Evolutionary conservation across 2,329 filamentous ascomycete species (phyloP), one percentile per base, ranked within the genome.

Genomic region (Helminthosporium solani): DNA sequence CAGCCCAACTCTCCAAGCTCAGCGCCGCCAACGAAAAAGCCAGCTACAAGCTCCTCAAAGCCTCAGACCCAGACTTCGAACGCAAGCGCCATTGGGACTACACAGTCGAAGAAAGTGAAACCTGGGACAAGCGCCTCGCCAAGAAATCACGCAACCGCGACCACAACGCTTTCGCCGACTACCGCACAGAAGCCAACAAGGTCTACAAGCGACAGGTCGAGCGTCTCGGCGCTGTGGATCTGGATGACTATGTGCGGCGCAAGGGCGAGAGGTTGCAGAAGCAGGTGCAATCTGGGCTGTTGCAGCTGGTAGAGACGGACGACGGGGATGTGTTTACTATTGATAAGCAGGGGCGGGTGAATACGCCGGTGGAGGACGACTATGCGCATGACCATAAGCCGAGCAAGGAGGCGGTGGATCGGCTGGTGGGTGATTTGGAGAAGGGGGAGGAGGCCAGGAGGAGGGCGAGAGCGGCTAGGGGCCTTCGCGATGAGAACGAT

Each of bases 21-120:
- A 84, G 87, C 54, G 87, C 91, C 52, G 90, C 90, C 63, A 88
- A 90, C 61, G 91, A 89, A 44, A 85, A 94, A 56, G 92, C 94
- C 16, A 85, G 87, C 5, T 90, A 96, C 70, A 99, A 97, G 66
- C 82, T 99, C 0, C 80, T 96, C 34, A 96, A 96, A 75, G 89
- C 90, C 3, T 90, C 96, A 61, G 85, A 90, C 1, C 90, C 88
- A 44, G 94, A 97, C 70, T 99, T 97, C 65, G 94, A 99, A 78
- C 88, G 94, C 57, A 96, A 97, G 74, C 85, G 94, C 33, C 94
- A 94, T 1, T 99, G 94, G 94, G 94, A 97, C 74, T 99, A 94
- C 88, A 99, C 94, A 1, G 77, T 92, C 6, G 94, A 99, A 54
- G 94, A 99, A 73, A 88, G 84, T 58, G 94, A 96, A 74, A 83